Base-by-base conservation (phyloP, 768 basidiomycete genomes). In the Lactarius hatsudake region DNA sequence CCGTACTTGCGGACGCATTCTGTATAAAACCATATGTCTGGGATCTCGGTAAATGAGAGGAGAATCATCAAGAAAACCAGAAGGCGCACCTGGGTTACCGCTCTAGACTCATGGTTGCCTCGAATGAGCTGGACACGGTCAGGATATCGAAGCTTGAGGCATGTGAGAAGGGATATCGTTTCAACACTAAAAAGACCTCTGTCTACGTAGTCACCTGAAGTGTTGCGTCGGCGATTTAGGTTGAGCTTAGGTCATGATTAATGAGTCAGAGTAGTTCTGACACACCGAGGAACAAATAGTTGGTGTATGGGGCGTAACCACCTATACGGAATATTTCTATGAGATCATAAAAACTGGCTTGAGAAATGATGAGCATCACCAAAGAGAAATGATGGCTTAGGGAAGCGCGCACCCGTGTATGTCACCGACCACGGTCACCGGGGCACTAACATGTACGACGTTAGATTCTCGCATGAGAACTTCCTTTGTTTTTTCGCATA, bases 401-500 rank as follows among this genome's bases (percentile, higher is more conserved):
- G 51, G 63, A 43, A 68, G 72, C 74, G 55, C 92, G 84, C 80
- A 97, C 95, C 95, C 97, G 76, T 99, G 97, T 59, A 99, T 98
- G 76, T 99, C 97, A 61, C 97, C 97, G 45, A 98, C 97, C 34
- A 99, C 97, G 1, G 97, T 99, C 42, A 98, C 94, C 23, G 97
- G 97, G 5, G 96, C 91, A 69, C 87, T 90, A 71, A 99, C 91
- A 74, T 98, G 97, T 8, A 98, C 95, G 65, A 99, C 97, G 74
- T 99, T 99, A 66, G 92, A 94, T 80, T 99, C 97, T 69, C 94
- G 83, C 97, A 98, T 98, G 65, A 99, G 88, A 0, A 99, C 94
- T 76, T 99, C 97, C 76, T 98, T 99, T 18, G 96, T 97, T 80
- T 98, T 98, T 75, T 97, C 96, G 83, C 97, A 98, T 85, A 99